These are phyloP conservation scores for Pythium oligandrum DNA, from an alignment of 352 stramenopile genomes.

Conservation along the genomic window DNA sequence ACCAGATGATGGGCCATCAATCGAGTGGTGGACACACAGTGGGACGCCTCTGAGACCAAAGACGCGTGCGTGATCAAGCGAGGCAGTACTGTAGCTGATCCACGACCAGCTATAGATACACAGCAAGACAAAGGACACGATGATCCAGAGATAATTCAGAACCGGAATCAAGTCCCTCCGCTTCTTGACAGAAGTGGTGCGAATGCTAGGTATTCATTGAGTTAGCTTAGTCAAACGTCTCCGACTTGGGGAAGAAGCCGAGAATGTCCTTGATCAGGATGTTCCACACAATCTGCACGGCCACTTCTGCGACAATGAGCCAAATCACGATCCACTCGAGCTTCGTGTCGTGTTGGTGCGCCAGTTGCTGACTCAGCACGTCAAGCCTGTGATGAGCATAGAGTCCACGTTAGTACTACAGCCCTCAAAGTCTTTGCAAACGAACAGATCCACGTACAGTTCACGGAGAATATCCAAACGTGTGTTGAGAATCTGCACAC, in stretches of 20 bases:
- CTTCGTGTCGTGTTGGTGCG: slow-evolving; percentile 85
- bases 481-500: slow-evolving; percentile 92
- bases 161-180: no score
- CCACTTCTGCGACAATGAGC: slow-evolving; percentile 90
- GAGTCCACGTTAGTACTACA: background rate
- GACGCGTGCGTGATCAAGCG: no score
- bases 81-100: no score
- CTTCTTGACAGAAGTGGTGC: no score
- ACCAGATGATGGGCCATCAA: no score
- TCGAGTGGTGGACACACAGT: no score
- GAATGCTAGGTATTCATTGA: background rate
- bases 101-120: no score
- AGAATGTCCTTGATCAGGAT: slow-evolving; percentile 88
- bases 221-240: slow-evolving; percentile 12
- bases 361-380: slow-evolving; percentile 89
- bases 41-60: no score
- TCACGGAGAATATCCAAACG: slow-evolving; percentile 91
- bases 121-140: no score
- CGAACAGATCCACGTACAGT: slow-evolving; percentile 44
- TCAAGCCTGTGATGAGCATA: slow-evolving; percentile 60
- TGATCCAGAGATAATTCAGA: no score
- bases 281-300: slow-evolving; percentile 85
- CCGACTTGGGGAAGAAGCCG: slow-evolving; percentile 73
- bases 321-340: slow-evolving; percentile 94
- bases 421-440: background rate